Evolutionary conservation across 2,329 filamentous ascomycete genomes (phyloP).

Genomic region (Amesomyces nigricolor): DNA sequence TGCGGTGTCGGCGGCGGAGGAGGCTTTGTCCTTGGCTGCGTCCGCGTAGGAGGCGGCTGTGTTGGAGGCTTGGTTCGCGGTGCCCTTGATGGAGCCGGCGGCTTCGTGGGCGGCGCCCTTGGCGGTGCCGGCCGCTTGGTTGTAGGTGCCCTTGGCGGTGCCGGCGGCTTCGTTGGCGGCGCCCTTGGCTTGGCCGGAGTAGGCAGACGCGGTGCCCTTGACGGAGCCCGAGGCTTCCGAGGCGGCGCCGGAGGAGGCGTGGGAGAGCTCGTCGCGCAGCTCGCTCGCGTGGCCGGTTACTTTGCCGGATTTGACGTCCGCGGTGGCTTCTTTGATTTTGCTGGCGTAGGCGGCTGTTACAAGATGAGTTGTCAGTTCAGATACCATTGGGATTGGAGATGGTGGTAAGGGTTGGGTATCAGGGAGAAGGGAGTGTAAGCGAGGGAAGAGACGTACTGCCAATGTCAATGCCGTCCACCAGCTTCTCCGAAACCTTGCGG

Average conservation of each 20-base stretch:
- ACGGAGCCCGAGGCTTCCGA: conserved; percentile 36
- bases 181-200: too few relatives aligned
- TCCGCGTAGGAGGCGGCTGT: too few relatives aligned
- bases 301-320: conserved; percentile 33
- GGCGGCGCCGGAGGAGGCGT: conserved; percentile 36
- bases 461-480: conserved; percentile 56
- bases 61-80: too few relatives aligned
- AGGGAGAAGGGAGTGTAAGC: not conserved
- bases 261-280: conserved; percentile 32
- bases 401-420: not conserved
- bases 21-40: too few relatives aligned
- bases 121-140: too few relatives aligned
- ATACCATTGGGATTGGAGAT: not conserved
- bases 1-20: too few relatives aligned
- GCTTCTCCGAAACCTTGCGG: conserved; percentile 53
- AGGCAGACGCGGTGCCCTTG: conserved; percentile 28
- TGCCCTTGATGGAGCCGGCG: conserved; percentile 37
- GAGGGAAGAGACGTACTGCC: conserved; percentile 36
- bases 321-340: conserved; percentile 45
- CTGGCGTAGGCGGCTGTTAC: conserved; percentile 34
- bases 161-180: too few relatives aligned
- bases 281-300: conserved; percentile 38
- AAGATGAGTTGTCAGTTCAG: not conserved
- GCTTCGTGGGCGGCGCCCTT: conserved; percentile 32
- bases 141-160: too few relatives aligned